phyloP scores from a whole-genome alignment of 2,329 filamentous ascomycete species.

The Didymellaceae sp. region DNA sequence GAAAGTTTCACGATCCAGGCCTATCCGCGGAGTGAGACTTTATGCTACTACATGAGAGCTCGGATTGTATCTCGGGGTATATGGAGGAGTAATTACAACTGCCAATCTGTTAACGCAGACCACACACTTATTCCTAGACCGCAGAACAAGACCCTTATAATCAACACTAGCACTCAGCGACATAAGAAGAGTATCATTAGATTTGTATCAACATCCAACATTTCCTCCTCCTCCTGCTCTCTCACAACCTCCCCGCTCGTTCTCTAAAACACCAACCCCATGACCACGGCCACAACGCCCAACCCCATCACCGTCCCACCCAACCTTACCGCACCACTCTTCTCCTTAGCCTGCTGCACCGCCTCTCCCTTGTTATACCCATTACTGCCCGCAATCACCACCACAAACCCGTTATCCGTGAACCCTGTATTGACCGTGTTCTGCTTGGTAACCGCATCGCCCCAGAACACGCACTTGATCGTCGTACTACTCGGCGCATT shows the following conservation, averaged over 20 bases:
- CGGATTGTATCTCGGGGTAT: no score
- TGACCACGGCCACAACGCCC: constrained; percentile 1
- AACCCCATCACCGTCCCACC: background rate
- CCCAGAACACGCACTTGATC: constrained; percentile 35
- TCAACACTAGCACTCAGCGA: no score
- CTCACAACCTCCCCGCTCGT: background rate
- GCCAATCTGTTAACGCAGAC: no score
- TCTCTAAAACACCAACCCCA: constrained; percentile 1
- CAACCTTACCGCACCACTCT: background rate
- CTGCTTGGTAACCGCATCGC: constrained; percentile 15
- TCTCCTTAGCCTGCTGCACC: constrained; percentile 12
- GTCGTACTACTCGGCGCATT: constrained; percentile 25
- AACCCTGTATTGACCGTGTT: constrained; percentile 21
- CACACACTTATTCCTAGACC: no score
- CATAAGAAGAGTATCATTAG: no score
- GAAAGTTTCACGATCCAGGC: no score
- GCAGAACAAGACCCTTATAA: no score
- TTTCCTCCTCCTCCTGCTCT: no score
- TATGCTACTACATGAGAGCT: no score
- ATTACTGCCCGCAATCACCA: constrained; percentile 27
- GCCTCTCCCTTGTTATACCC: constrained; percentile 26
- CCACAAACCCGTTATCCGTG: constrained; percentile 19
- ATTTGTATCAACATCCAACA: no score
- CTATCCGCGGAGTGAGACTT: no score
- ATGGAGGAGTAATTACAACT: no score